Evolutionary conservation across 768 basidiomycete species (phyloP).

Genomic region (Boletellus ananiceps): DNA sequence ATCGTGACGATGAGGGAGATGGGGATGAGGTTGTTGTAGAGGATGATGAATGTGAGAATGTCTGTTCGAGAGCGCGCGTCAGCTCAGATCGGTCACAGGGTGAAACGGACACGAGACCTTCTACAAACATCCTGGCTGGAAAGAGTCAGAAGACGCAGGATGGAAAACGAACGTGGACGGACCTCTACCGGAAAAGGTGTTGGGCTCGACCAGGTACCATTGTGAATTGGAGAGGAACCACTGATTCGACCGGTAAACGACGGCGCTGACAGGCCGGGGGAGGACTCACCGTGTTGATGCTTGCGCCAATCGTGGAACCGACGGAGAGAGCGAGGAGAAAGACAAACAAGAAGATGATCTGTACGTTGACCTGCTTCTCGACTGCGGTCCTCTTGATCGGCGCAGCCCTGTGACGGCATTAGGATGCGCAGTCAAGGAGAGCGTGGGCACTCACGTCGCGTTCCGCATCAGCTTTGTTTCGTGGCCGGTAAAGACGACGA

Average conservation of each 20-base stretch:
- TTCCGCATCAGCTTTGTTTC: constrained; percentile 99
- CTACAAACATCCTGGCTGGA: constrained; percentile 72
- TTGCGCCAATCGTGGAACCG: constrained; percentile 89
- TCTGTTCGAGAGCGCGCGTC: constrained; percentile 43
- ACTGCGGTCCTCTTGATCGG: constrained; percentile 97
- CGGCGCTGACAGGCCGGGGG: neutral
- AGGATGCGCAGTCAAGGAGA: neutral
- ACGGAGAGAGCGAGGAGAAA: constrained; percentile 83
- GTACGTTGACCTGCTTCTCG: constrained; percentile 91
- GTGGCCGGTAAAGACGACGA: constrained; percentile 93
- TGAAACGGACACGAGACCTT: constrained; percentile 47
- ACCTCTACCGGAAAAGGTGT: constrained; percentile 62
- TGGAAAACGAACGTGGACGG: constrained; percentile 13
- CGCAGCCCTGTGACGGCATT: constrained; percentile 57
- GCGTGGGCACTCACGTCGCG: constrained; percentile 70
- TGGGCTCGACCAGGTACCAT: constrained; percentile 82
- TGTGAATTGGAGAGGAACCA: constrained; percentile 86
- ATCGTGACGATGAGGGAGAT: constrained; percentile 99
- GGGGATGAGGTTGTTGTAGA: constrained; percentile 98
- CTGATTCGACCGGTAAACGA: constrained; percentile 26
- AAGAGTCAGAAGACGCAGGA: neutral
- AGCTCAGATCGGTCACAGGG: neutral
- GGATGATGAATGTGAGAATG: constrained; percentile 95
- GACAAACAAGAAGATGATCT: constrained; percentile 92
- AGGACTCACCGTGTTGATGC: constrained; percentile 65